Evolutionary conservation across 805 yeast species (phyloP), one percentile per base, ranked within the genome.

Genomic region (Pichia pseudocactophila): DNA sequence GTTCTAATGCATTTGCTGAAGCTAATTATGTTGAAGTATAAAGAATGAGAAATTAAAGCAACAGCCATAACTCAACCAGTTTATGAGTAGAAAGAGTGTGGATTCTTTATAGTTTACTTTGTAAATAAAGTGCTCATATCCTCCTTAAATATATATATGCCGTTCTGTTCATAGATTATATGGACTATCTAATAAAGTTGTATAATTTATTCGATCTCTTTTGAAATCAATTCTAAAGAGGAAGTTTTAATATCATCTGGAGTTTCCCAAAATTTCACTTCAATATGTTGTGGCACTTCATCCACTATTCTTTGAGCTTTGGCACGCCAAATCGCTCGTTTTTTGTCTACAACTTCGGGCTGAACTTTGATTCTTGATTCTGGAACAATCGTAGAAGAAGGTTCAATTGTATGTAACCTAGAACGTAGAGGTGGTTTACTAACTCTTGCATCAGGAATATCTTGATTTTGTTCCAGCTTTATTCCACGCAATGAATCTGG

Each of bases 271-370:
- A 71, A 59, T 37, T 59, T 58, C 42, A 74, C 56, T 15, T 59
- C 55, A 10, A 71, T 61, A 11, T 57, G 47, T 1, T 53, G 52
- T 1, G 77, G 76, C 17, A 74, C 57, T 42, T 56, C 59, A 37
- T 59, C 53, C 9, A 65, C 56, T 10, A 77, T 71, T 4, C 60
- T 56, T n/a, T 59, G 48, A 1, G 77, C 64, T 35, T 86, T 65
- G 27, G 63, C 62, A 42, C 68, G 70, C 89, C 89, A 81, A 16
- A 64, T 50, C 17, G 74, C 79, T 19, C 69, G 69, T 36, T 65
- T 70, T 44, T 69, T 74, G 49, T 78, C 84, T 13, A 17, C 30
- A 25, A 33, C 12, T 3, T 19, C 32, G 7, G 3, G 25, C 25
- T 22, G 25, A 8, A 6, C 15, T 5, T 27, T 26, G 30, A 30